phyloP scores from a whole-genome alignment of 768 basidiomycete genomes.

The Rhodotorula sphaerocarpa region DNA sequence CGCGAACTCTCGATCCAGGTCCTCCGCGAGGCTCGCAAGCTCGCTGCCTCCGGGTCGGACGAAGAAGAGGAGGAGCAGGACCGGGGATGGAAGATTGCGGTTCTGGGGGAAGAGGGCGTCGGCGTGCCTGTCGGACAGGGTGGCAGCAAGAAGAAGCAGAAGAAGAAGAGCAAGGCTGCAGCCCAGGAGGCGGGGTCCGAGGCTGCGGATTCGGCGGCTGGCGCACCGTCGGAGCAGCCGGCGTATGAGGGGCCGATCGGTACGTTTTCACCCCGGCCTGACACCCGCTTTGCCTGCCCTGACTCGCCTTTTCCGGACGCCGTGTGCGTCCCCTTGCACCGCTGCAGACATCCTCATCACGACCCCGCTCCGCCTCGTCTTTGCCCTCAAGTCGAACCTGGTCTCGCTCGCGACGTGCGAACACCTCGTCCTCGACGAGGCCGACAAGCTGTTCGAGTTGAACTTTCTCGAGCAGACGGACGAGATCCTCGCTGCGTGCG shows the following conservation, averaged over 20 bases:
- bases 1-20: conserved; percentile 95
- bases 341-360: conserved; percentile 74
- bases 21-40: conserved; percentile 75
- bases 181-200: conserved; percentile 31
- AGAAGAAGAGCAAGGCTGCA: background rate
- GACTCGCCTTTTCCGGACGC: too few relatives aligned
- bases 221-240: conserved; percentile 72
- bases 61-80: conserved; percentile 47
- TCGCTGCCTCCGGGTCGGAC: conserved; percentile 45
- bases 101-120: conserved; percentile 33
- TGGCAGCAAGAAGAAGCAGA: conserved; percentile 3
- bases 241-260: conserved; percentile 29
- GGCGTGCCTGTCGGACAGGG: background rate
- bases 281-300: too few relatives aligned
- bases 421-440: conserved; percentile 38
- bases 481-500: conserved; percentile 74
- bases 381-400: conserved; percentile 53
- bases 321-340: too few relatives aligned
- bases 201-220: conserved; percentile 63
- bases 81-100: conserved; percentile 26
- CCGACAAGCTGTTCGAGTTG: conserved; percentile 58
- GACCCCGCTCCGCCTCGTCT: conserved; percentile 80
- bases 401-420: conserved; percentile 14
- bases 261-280: background rate
- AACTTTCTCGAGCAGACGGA: conserved; percentile 83